Percentiles rank a stretch among this genome's conserved stretches.
These are phyloP conservation scores for Canavalia ensiformis DNA, from an alignment of 306 rosid genomes.

Conservation along the genomic window DNA sequence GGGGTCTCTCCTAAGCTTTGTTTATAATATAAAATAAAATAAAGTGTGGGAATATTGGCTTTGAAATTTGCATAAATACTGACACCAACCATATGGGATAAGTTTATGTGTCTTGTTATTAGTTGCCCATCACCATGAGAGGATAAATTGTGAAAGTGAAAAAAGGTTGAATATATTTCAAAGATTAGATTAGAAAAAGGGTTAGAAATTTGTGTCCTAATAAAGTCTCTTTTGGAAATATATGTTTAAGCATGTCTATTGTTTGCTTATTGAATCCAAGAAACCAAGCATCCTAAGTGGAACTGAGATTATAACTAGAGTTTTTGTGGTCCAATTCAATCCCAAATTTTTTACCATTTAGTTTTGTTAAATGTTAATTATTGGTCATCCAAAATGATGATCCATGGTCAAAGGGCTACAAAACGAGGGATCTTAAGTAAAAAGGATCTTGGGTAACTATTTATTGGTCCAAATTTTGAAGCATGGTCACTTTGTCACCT, in stretches of 20 bases:
- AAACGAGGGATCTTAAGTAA: slow-evolving; percentile 49
- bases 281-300: slow-evolving; percentile 74
- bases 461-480: slow-evolving; percentile 36
- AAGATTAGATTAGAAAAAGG: slow-evolving; percentile 54
- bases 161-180: slow-evolving; percentile 32
- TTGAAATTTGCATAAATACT: slow-evolving; percentile 61
- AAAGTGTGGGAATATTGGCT: slow-evolving; percentile 53
- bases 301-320: not conserved
- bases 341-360: slow-evolving; percentile 39
- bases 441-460: slow-evolving; percentile 42
- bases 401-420: slow-evolving; percentile 53
- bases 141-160: slow-evolving; percentile 48
- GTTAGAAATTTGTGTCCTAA: slow-evolving; percentile 82
- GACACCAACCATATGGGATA: slow-evolving; percentile 61
- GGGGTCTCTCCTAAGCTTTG: slow-evolving; percentile 47
- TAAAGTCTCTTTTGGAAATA: slow-evolving; percentile 73
- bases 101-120: slow-evolving; percentile 46
- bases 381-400: slow-evolving; percentile 57
- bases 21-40: slow-evolving; percentile 39
- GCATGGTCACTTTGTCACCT: slow-evolving; percentile 11
- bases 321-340: slow-evolving; percentile 38
- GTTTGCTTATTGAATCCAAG: slow-evolving; percentile 73
- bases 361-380: slow-evolving; percentile 46
- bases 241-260: slow-evolving; percentile 54
- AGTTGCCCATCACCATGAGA: slow-evolving; percentile 35